phyloP scores from a whole-genome alignment of 2,329 filamentous ascomycete genomes.

The Venturia pyrina region DNA sequence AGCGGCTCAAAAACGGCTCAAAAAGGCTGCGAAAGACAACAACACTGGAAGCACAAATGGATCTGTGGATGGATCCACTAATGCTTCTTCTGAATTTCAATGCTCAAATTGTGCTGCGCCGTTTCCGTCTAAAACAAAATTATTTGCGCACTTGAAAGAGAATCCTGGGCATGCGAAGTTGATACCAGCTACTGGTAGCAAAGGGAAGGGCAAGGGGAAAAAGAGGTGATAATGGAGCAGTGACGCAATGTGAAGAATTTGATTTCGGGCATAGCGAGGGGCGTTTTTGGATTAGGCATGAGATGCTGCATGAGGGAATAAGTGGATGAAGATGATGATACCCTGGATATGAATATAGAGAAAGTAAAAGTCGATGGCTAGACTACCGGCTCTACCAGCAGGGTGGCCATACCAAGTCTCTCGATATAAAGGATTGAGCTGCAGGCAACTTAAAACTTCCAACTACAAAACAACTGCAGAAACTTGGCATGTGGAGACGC shows the following conservation, averaged over 20 bases:
- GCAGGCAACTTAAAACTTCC: no score
- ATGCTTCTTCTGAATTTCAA: conserved; percentile 40
- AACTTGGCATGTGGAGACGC: no score
- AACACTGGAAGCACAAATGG: conserved; percentile 15
- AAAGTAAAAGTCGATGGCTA: no score
- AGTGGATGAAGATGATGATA: neutral
- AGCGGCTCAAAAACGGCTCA: conserved; percentile 38
- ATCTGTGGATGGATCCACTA: neutral
- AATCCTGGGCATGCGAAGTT: conserved; percentile 51
- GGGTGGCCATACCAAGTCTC: no score
- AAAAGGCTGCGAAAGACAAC: conserved; percentile 32
- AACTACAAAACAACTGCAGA: no score
- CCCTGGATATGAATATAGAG: neutral
- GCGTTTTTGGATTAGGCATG: neutral
- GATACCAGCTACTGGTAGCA: neutral
- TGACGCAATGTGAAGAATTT: neutral
- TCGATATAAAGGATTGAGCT: no score
- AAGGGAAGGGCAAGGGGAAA: conserved; percentile 12
- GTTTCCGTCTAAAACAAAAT: conserved; percentile 63
- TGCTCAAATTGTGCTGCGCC: conserved; percentile 69
- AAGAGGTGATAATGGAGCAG: neutral
- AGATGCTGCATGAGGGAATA: neutral
- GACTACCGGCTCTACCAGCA: no score
- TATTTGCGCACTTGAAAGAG: conserved; percentile 65
- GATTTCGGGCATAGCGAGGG: neutral